Evolutionary conservation across 163 green algal species (phyloP), one percentile per base, ranked within the genome.

Genomic region (Coccomyxa subellipsoidea): DNA sequence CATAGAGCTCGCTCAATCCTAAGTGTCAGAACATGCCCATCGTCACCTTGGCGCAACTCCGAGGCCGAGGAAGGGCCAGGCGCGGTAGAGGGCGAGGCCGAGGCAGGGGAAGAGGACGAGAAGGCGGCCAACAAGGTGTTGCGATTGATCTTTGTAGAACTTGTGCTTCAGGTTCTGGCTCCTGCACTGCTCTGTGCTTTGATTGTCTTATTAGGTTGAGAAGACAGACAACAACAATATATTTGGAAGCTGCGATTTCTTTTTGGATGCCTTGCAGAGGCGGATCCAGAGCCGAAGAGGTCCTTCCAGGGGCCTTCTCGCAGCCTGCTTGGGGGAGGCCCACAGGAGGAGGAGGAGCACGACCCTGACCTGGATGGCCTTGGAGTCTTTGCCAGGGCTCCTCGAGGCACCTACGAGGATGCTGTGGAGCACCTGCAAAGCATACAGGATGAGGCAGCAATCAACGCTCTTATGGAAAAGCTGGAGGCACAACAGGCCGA

Each of bases 21-120:
- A 1, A 59, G 0, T 21, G 23, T 59, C 47, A 18, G 23, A 18
- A 2, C 47, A 59, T 59, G 47, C 47, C 47, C 15, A 59, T 59
- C 47, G 47, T 59, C 0, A 59, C 47, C 47, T 59, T 59, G 47
- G 47, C 47, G 21, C 47, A 59, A 8, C 47, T 59, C 23, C 29
- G 66, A 73, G 66, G 66, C 6, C 66, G 66, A 73, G 66, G n/a
- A 36, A 34, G n/a, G 66, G n/a, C 21, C n/a, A 36, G 70, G 10
- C 31, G 80, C 1, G 80, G 80, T 2, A 34, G 40, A n/a, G 80
- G 80, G 10, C 40, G 70, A 59, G 71, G 71, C 18, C 38, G 70
- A 76, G 80, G 80, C 47, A 37, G 71, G 15, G 70, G 39, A 38
- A 32, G 32, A 12, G 34, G 38, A 27, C 47, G 47, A 59, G 21